phyloP scores from a whole-genome alignment of 1,284 basidiomycete species.

The Cryptococcus sp. region DNA sequence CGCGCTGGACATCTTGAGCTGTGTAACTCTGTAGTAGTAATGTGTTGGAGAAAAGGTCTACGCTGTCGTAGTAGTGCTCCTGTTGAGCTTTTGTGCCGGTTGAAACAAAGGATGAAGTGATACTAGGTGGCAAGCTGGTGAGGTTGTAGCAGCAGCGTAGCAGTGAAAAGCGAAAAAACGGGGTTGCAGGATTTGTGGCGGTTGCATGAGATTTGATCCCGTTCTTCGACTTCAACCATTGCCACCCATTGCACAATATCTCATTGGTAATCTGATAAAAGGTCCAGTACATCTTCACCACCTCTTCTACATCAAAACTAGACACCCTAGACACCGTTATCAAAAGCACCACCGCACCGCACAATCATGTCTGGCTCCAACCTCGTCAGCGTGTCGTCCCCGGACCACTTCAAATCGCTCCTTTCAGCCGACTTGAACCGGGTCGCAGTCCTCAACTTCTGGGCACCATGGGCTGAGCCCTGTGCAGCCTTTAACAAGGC shows the following conservation, averaged over 20 bases:
- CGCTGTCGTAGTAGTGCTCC: neutral
- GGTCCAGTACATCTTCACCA: neutral
- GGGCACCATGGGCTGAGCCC: conserved; percentile 89
- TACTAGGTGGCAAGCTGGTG: neutral
- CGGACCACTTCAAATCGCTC: conserved; percentile 71
- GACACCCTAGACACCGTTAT: neutral
- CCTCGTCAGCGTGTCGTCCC: conserved; percentile 60
- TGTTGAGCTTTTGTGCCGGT: neutral
- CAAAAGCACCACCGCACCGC: neutral
- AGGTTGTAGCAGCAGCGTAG: neutral
- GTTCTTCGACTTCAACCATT: neutral
- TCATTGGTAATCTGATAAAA: neutral
- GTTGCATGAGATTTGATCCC: neutral
- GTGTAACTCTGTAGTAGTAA: neutral
- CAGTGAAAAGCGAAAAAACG: neutral
- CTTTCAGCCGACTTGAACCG: conserved; percentile 74
- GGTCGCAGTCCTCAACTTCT: conserved; percentile 86
- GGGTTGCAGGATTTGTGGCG: conserved; percentile 4
- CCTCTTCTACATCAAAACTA: neutral
- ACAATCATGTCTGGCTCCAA: conserved; percentile 40
- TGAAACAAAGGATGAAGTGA: conserved; percentile 6
- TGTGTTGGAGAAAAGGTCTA: neutral
- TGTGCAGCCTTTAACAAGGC: conserved; percentile 84
- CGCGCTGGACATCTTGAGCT: conserved; percentile 32
- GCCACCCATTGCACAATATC: neutral